Evolutionary conservation across 495 filamentous ascomycete species (phyloP), one percentile per base, ranked within the genome.

Genomic region (Penicillium waksmanii): DNA sequence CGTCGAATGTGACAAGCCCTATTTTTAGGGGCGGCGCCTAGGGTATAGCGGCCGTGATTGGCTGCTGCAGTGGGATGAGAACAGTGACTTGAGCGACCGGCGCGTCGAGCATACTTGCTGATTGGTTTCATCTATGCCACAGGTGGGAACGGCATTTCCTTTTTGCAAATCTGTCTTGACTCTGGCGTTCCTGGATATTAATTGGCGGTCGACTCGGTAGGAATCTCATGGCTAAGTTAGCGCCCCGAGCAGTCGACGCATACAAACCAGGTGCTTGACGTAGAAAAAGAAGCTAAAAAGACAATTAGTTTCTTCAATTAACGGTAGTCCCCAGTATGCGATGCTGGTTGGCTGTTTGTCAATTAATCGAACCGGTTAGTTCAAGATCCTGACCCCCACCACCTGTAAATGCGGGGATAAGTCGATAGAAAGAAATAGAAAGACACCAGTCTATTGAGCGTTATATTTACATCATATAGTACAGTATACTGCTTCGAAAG

Each of bases 401-500:
- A n/a, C 36, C 15, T 2, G 36, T 38, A 38, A 54, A 54, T 38
- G 10, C 25, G 44, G 47, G 44, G 42, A 44, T n/a, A 19, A 19
- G 8, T 44, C 9, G 27, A 18, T 7, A 3, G 2, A 51, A 11
- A 25, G 15, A 34, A 18, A 19, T 11, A 35, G n/a, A 8, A 51
- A 8, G 49, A 51, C 25, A 50, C 19, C 17, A 21, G 58, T 65
- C 57, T 65, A 59, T 67, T 40, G 33, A 66, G 54, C 31, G 36
- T 60, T 34, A 55, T 70, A 73, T 74, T 65, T 71, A 73, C 66
- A 73, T 66, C 19, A 55, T 62, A 66, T 61, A 40, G 57, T 73
- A 73, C 67, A 77, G 7, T 67, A 50, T 63, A 17, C 62, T 53
- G 35, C 56, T 55, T 51, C 50, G 46, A 38, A 12, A n/a, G 12